Evolutionary conservation across 805 yeast genomes (phyloP), one percentile per base, ranked within the genome.

Genomic region (Candida ficus): DNA sequence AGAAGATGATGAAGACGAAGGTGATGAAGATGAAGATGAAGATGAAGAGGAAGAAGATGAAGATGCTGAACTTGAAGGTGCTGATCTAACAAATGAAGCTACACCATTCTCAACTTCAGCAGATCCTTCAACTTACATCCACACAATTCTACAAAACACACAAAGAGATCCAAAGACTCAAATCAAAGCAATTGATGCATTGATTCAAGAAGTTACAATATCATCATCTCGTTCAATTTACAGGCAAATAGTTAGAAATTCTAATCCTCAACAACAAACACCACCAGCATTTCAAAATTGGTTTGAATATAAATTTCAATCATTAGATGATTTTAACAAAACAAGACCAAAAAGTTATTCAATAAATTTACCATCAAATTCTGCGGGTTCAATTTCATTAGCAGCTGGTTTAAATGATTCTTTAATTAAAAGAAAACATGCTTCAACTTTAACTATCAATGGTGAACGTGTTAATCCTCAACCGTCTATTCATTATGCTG

Each of bases 311-410:
- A 50, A 46, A 20, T 50, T 68, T 30, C 61, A 61, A 17, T 68
- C 43, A 8, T 12, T 77, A 13, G 36, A 35, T 12, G 18, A 18
- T 19, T 30, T 32, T 17, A 31, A 17, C 5, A 38, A 28, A 17
- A 23, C 27, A 39, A 62, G 61, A 17, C 57, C 65, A 1, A 54
- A 63, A 14, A 63, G 70, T 10, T 72, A 64, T 49, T 49, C 78
- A 6, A 46, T 76, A 19, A 64, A 66, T 13, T 57, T 80, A 38
- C 79, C 82, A 11, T 57, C 67, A 11, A 61, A 63, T 33, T 71
- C 44, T 4, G 16, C 75, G 29, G 68, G 70, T 26, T 68, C 78
- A 1, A 56, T 77, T 34, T 62, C 71, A 5, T 55, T 77, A 4
- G 52, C 65, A 18, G 70, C 72, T 4, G 59, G 66, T 21, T 59